Conservation (phyloP, 805 yeast species). For the Metschnikowia sp. region DNA sequence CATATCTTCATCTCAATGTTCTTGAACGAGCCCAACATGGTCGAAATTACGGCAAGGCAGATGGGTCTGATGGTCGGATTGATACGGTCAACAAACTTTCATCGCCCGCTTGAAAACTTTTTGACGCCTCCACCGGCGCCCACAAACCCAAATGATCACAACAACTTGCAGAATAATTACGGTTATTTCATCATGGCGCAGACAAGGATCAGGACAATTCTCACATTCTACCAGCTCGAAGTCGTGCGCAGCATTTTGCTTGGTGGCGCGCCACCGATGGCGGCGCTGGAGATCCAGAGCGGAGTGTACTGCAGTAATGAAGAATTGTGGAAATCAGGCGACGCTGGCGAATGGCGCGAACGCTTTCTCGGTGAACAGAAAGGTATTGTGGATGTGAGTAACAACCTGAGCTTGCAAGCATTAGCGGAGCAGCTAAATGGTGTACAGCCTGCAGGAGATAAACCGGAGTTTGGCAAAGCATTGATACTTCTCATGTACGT, state of each 20-base stretch:
- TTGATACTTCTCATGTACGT: conserved; percentile 59
- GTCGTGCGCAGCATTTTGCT: conserved; percentile 45
- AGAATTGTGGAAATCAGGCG: conserved; percentile 54
- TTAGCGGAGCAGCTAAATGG: conserved; percentile 47
- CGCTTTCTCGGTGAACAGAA: conserved; percentile 15
- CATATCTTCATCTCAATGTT: conserved; percentile 57
- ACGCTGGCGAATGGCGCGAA: conserved; percentile 49
- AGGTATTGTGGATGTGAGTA: conserved; percentile 50
- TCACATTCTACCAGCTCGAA: conserved; percentile 48
- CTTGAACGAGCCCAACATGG: conserved; percentile 50
- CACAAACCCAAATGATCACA: conserved; percentile 21
- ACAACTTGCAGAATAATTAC: conserved; percentile 37
- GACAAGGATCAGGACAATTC: conserved; percentile 53
- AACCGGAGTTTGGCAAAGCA: conserved; percentile 46
- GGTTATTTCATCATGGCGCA: conserved; percentile 55
- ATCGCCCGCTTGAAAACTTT: conserved; percentile 43
- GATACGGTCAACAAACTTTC: conserved; percentile 50
- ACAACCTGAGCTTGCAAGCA: conserved; percentile 47
- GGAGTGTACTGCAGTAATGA: conserved; percentile 65
- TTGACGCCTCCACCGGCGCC: conserved; percentile 20
- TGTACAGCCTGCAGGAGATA: conserved; percentile 30
- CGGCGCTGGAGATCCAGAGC: conserved; percentile 46
- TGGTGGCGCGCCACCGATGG: conserved; percentile 39
- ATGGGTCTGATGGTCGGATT: conserved; percentile 53
- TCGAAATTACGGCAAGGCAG: conserved; percentile 50